phyloP scores from a whole-genome alignment of 148 eudicot genomes.

The Arctostaphylos glauca region DNA sequence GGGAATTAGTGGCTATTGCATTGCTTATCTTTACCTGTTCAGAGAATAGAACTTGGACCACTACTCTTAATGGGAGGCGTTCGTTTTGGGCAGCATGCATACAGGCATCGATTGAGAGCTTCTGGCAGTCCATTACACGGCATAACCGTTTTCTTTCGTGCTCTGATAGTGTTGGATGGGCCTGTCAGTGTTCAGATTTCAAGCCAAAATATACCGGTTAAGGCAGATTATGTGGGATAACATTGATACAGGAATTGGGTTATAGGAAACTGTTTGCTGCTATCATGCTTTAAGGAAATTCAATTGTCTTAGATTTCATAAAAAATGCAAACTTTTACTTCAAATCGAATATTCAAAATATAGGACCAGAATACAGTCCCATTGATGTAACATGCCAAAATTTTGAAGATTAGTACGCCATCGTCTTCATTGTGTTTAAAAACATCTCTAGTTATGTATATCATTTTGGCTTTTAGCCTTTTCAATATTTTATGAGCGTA shows the following conservation, averaged over 20 bases:
- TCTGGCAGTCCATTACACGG: constrained; percentile 96
- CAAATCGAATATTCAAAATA: not conserved
- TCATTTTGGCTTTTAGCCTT: not conserved
- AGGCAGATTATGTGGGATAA: not conserved
- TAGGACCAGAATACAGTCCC: not conserved
- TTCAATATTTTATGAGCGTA: not conserved
- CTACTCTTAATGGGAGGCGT: constrained; percentile 83
- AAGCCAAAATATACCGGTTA: not conserved
- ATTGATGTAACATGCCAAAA: not conserved
- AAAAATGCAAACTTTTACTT: not conserved
- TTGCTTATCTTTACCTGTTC: constrained; percentile 94
- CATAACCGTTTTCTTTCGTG: constrained; percentile 89
- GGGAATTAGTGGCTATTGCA: constrained; percentile 61
- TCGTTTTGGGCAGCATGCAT: constrained; percentile 99
- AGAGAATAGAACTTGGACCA: constrained; percentile 94
- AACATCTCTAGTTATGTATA: not conserved
- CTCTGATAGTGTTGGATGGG: constrained; percentile 92
- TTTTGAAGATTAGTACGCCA: not conserved
- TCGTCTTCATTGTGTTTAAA: not conserved
- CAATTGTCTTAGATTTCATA: not conserved
- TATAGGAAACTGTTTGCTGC: not conserved
- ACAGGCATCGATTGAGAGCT: constrained; percentile 93
- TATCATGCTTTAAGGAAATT: not conserved
- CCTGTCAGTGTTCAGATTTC: constrained; percentile 38
- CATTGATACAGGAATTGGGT: not conserved